Percentiles rank a stretch among this genome's conserved stretches.
Evolutionary conservation across 805 yeast species (phyloP).

Genomic region (Metschnikowia borealis): DNA sequence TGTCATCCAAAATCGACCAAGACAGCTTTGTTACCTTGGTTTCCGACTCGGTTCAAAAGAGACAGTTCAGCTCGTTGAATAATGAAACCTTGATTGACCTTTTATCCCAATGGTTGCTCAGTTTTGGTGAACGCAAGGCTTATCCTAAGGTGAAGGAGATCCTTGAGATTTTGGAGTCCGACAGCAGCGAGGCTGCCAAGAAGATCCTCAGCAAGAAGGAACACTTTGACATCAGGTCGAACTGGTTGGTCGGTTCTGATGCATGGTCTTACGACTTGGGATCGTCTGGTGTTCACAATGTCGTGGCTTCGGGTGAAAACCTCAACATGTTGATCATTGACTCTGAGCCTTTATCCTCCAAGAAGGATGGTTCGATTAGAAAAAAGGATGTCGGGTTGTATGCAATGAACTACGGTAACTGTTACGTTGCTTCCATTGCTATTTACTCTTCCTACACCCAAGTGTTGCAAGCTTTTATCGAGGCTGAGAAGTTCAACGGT

Average conservation of each 20-base stretch:
- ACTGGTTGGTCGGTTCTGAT: slow-evolving; percentile 92
- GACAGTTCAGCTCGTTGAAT: slow-evolving; percentile 39
- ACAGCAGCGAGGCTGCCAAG: slow-evolving; percentile 39
- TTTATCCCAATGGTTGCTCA: slow-evolving; percentile 69
- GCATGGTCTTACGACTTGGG: slow-evolving; percentile 95
- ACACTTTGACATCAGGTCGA: slow-evolving; percentile 45
- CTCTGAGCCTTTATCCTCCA: slow-evolving; percentile 62
- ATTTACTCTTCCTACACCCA: slow-evolving; percentile 92
- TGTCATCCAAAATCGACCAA: slow-evolving; percentile 53
- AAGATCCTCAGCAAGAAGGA: slow-evolving; percentile 46
- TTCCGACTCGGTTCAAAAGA: slow-evolving; percentile 43
- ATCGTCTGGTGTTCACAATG: slow-evolving; percentile 83
- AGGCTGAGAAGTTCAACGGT: slow-evolving; percentile 85
- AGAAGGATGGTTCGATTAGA: slow-evolving; percentile 46
- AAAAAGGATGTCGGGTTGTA: slow-evolving; percentile 91
- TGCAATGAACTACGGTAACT: slow-evolving; percentile 88
- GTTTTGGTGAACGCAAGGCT: slow-evolving; percentile 36
- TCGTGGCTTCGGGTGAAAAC: slow-evolving; percentile 69
- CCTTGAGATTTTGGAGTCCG: slow-evolving; percentile 36
- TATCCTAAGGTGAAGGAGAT: slow-evolving; percentile 30
- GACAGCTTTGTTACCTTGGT: slow-evolving; percentile 43
- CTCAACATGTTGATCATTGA: slow-evolving; percentile 84
- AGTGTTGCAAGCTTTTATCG: slow-evolving; percentile 79
- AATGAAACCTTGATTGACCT: slow-evolving; percentile 49
- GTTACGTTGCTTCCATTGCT: slow-evolving; percentile 92